These are phyloP conservation scores for Aleurites moluccanus DNA, from an alignment of 441 rosid species.

Conservation along the genomic window DNA sequence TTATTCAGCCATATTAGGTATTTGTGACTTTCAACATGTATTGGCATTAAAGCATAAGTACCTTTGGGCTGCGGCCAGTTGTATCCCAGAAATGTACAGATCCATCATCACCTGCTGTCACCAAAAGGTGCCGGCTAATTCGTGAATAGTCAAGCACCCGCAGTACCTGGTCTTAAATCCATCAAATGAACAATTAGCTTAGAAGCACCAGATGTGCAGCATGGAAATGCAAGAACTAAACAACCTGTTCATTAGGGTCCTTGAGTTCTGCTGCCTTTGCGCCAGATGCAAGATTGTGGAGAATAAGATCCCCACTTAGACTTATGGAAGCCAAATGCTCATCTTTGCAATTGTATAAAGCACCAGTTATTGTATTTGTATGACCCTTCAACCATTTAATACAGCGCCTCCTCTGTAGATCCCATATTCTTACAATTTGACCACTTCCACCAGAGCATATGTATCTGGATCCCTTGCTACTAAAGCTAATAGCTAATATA, in stretches of 20 bases:
- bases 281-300: conserved; percentile 93
- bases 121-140: conserved; percentile 83
- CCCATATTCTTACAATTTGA: conserved; percentile 92
- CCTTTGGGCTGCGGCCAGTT: conserved; percentile 92
- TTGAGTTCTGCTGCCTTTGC: conserved; percentile 83
- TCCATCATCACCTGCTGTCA: conserved; percentile 98
- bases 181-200: conserved; percentile 43
- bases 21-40: background rate
- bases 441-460: conserved; percentile 95
- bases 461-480: conserved; percentile 87
- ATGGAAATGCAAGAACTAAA: conserved; percentile 38
- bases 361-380: conserved; percentile 77
- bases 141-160: conserved; percentile 96
- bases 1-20: conserved; percentile 2
- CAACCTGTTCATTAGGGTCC: conserved; percentile 95
- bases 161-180: conserved; percentile 84
- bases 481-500: conserved; percentile 74
- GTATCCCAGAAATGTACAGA: conserved; percentile 94
- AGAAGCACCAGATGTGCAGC: conserved; percentile 15
- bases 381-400: conserved; percentile 96
- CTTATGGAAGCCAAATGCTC: conserved; percentile 96
- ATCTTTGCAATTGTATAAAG: conserved; percentile 93
- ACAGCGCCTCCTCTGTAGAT: conserved; percentile 87
- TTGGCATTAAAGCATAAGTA: conserved; percentile 20
- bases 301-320: conserved; percentile 79